Conservation (phyloP, 371 early-diverging fungal genomes). For the Mortierella sp. region DNA sequence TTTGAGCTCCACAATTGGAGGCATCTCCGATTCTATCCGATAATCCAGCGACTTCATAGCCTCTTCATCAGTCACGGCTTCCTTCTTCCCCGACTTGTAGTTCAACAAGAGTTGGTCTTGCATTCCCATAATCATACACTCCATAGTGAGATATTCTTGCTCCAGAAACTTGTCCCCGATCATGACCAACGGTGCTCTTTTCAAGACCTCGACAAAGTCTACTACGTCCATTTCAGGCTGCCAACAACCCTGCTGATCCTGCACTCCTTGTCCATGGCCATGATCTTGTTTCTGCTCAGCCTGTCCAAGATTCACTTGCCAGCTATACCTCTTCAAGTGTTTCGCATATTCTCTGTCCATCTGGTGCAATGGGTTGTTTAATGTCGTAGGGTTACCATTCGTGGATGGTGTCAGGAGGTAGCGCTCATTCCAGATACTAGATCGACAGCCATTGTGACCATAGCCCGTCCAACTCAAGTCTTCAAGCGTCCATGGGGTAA, state of each 20-base stretch:
- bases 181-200: slow-evolving; percentile 41
- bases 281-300: not conserved
- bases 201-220: slow-evolving; percentile 44
- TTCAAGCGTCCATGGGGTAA: not conserved
- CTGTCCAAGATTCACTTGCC: slow-evolving; percentile 11
- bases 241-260: slow-evolving; percentile 7
- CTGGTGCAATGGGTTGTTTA: slow-evolving; percentile 1
- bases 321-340: slow-evolving; percentile 12
- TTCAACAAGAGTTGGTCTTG: slow-evolving; percentile 22
- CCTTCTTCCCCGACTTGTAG: slow-evolving; percentile 3
- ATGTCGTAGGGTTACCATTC: not conserved
- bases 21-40: slow-evolving; percentile 32
- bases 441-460: slow-evolving; percentile 29
- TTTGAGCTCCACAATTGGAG: slow-evolving; percentile 28
- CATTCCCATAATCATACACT: slow-evolving; percentile 36
- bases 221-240: slow-evolving; percentile 29
- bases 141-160: slow-evolving; percentile 33
- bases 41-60: slow-evolving; percentile 11
- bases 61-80: slow-evolving; percentile 1
- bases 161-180: slow-evolving; percentile 48
- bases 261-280: not conserved
- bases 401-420: slow-evolving; percentile 33
- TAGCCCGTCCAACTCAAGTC: slow-evolving; percentile 47
- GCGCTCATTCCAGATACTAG: slow-evolving; percentile 47
- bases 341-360: slow-evolving; percentile 20